Evolutionary conservation across 73 alveolate species (phyloP).

Genomic region (Loxodes magnus): DNA sequence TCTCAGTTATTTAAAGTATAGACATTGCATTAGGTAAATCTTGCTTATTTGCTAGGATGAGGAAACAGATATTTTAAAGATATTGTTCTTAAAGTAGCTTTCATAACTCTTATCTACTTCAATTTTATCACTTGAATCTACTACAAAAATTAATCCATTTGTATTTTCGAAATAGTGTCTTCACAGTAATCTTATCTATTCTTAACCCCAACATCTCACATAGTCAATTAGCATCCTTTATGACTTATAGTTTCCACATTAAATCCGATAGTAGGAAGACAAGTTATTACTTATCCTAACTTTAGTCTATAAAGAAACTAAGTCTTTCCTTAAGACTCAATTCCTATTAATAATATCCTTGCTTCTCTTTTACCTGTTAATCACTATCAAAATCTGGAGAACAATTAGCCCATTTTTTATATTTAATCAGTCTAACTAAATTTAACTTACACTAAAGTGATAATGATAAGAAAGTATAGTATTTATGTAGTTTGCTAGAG

Average conservation of each 20-base stretch:
- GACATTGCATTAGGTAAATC: conserved; percentile 71
- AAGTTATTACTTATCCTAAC: conserved; percentile 46
- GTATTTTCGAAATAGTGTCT: conserved; percentile 77
- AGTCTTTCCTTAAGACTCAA: conserved; percentile 90
- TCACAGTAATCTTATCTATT: conserved; percentile 72
- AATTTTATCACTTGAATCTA: conserved; percentile 79
- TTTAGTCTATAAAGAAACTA: conserved; percentile 51
- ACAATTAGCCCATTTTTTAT: conserved; percentile 30
- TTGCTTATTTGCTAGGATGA: conserved; percentile 92
- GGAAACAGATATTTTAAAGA: conserved; percentile 58
- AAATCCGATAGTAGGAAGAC: conserved; percentile 85
- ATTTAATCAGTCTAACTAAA: not conserved
- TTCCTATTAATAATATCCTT: conserved; percentile 77
- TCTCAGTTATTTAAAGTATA: conserved; percentile 46
- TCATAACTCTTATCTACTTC: conserved; percentile 69
- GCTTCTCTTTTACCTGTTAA: not conserved
- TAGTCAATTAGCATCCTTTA: conserved; percentile 45
- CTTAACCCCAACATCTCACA: conserved; percentile 94
- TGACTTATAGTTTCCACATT: conserved; percentile 73
- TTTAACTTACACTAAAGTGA: too few species aligned
- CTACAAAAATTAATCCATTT: conserved; percentile 81
- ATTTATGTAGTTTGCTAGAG: too few species aligned
- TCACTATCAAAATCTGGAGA: conserved; percentile 27
- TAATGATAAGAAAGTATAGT: too few species aligned
- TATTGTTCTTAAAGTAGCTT: conserved; percentile 58